A percentile compares a stretch with the other conserved stretches of the same genome.
These are phyloP conservation scores for Hordeum marinum DNA, from an alignment of 176 grass and related monocot species.

Conservation along the genomic window DNA sequence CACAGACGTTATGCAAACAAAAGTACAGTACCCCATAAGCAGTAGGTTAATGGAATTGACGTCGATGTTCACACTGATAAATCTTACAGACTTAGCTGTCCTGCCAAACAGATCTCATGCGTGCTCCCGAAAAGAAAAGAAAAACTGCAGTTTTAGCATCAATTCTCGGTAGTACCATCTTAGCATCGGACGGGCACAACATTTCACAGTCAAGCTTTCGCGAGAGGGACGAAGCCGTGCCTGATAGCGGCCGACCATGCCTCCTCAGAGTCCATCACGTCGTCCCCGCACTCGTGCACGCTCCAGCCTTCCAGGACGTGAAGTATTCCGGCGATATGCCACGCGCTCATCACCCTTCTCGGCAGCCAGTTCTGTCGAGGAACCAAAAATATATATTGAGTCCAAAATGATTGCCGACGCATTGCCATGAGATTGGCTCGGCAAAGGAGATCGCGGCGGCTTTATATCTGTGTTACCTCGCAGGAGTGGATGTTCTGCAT, in stretches of 20 bases:
- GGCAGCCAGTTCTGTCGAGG: constrained; percentile 82
- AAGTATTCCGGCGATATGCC: constrained; percentile 77
- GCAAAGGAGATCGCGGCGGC: not conserved
- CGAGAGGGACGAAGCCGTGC: constrained; percentile 67
- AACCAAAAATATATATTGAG: not conserved
- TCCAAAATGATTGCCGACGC: too few relatives aligned
- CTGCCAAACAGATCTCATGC: too few relatives aligned
- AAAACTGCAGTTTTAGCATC: not conserved
- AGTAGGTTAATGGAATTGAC: constrained; percentile 1
- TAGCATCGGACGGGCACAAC: not conserved
- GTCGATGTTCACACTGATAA: not conserved
- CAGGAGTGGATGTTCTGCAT: constrained; percentile 85
- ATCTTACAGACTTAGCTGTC: too few relatives aligned
- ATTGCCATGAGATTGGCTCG: not conserved
- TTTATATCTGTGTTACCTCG: constrained; percentile 47
- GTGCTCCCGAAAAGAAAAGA: too few relatives aligned
- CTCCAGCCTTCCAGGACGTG: constrained; percentile 67
- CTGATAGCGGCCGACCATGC: constrained; percentile 58
- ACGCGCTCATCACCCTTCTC: constrained; percentile 87
- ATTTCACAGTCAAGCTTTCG: constrained; percentile 15
- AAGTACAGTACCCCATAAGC: not conserved
- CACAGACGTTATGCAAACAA: not conserved
- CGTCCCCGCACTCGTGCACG: constrained; percentile 67
- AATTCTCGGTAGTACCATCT: not conserved
- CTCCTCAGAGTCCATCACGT: constrained; percentile 52